phyloP scores from a whole-genome alignment of 805 yeast genomes.

The Kodamaea neixiangensis region DNA sequence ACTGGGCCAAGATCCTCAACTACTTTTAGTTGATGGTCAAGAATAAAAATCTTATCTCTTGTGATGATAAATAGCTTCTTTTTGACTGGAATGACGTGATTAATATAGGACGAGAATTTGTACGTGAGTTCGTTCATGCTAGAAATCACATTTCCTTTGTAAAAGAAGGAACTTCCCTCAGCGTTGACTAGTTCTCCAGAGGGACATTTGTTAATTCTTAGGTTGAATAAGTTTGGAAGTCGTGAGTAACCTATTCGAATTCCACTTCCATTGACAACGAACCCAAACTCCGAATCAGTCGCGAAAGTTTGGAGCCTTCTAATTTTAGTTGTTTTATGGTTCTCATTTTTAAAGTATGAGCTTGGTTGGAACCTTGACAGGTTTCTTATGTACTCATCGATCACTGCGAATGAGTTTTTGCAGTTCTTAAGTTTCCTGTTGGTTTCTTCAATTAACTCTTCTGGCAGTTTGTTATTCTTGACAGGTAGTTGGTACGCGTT shows the following conservation, averaged over 20 bases:
- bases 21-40: background rate
- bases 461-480: constrained; percentile 4
- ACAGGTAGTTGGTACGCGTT: constrained; percentile 1
- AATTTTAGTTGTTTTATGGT: background rate
- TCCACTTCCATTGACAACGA: background rate
- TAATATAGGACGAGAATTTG: constrained; percentile 3
- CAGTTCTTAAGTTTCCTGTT: constrained; percentile 1
- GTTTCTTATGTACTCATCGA: constrained; percentile 5
- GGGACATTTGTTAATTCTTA: background rate
- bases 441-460: background rate
- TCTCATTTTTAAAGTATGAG: constrained; percentile 4
- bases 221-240: constrained; percentile 6
- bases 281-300: constrained; percentile 1
- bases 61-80: constrained; percentile 3
- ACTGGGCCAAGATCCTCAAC: constrained; percentile 4
- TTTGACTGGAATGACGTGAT: constrained; percentile 6
- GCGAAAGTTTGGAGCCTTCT: constrained; percentile 1
- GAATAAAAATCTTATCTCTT: constrained; percentile 1
- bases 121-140: background rate
- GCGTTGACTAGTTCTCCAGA: background rate
- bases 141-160: background rate
- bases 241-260: constrained; percentile 1
- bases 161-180: background rate
- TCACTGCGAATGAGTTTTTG: background rate
- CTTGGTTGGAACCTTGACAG: background rate